Percentiles rank a stretch among this genome's conserved stretches.
phyloP scores from a whole-genome alignment of 345 rosid species.

The Eucalyptus cladocalyx region DNA sequence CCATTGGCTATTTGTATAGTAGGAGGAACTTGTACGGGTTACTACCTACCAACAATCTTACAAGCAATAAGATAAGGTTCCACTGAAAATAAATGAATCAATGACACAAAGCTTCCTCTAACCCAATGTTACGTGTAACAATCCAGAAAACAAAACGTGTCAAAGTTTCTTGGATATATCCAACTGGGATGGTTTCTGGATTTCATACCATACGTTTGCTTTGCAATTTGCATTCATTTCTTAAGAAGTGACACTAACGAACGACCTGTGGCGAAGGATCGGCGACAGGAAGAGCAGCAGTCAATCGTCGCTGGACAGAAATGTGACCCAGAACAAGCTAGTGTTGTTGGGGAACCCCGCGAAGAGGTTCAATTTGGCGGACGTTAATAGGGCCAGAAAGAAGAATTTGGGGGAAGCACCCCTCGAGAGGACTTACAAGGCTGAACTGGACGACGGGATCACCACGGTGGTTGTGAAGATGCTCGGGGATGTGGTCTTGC shows the following conservation, averaged over 20 bases:
- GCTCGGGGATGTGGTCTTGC: background rate
- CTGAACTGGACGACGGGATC: background rate
- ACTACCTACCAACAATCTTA: too few species aligned
- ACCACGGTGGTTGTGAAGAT: background rate
- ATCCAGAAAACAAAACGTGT: too few species aligned
- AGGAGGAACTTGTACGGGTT: too few species aligned
- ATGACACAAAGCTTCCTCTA: too few species aligned
- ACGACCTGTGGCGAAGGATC: background rate
- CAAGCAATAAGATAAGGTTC: too few species aligned
- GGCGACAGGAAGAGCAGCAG: background rate
- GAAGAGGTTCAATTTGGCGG: background rate
- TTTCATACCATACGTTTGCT: too few species aligned
- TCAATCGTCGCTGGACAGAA: accelerated
- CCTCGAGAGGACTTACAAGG: background rate
- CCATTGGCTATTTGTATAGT: too few species aligned
- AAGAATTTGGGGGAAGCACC: background rate
- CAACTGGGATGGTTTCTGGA: too few species aligned
- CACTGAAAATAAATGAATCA: too few species aligned
- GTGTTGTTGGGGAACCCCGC: background rate
- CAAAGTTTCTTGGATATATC: too few species aligned
- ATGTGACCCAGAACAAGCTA: background rate
- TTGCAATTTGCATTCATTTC: background rate
- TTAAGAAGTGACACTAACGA: background rate
- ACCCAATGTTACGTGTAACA: too few species aligned
- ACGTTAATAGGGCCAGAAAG: background rate